A percentile compares a stretch with the other conserved stretches of the same genome.
Conservation (phyloP, 78 protist species). For the Polysphondylium violaceum region DNA sequence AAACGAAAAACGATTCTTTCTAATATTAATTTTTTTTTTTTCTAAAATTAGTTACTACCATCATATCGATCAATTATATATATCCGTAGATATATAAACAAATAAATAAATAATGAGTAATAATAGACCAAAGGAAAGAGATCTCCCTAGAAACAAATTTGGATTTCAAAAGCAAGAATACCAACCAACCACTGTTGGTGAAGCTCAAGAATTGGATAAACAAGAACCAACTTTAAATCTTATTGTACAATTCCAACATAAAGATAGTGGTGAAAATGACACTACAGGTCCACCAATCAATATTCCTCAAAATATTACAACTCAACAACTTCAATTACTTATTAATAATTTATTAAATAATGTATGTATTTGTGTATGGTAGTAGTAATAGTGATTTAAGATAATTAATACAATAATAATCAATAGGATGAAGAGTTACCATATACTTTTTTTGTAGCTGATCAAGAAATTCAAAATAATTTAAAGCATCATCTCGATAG, state of each 20-base stretch:
- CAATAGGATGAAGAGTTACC: conserved; percentile 81
- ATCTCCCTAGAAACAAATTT: conserved; percentile 47
- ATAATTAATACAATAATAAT: not conserved
- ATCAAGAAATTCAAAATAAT: conserved; percentile 61
- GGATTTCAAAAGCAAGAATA: conserved; percentile 54
- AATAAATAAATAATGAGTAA: conserved; percentile 5
- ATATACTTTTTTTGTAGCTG: conserved; percentile 82
- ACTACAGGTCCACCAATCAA: conserved; percentile 82
- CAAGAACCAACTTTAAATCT: conserved; percentile 40
- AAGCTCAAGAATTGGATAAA: conserved; percentile 26
- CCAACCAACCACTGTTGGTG: conserved; percentile 42
- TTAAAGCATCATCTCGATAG: conserved; percentile 68
- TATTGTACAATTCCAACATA: conserved; percentile 75
- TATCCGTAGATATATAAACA: too few relatives aligned
- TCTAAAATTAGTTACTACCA: too few relatives aligned
- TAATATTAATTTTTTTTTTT: too few relatives aligned
- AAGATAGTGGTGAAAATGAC: conserved; percentile 69
- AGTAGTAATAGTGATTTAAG: not conserved
- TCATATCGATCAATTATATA: too few relatives aligned
- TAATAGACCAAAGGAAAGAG: conserved; percentile 45
- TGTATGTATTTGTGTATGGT: not conserved
- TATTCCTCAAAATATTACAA: conserved; percentile 54
- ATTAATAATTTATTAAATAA: conserved; percentile 79
- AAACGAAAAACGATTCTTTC: too few relatives aligned
- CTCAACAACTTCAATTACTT: conserved; percentile 64